Base-by-base conservation (phyloP, 441 rosid genomes). In the Gossypium gossypioides region DNA sequence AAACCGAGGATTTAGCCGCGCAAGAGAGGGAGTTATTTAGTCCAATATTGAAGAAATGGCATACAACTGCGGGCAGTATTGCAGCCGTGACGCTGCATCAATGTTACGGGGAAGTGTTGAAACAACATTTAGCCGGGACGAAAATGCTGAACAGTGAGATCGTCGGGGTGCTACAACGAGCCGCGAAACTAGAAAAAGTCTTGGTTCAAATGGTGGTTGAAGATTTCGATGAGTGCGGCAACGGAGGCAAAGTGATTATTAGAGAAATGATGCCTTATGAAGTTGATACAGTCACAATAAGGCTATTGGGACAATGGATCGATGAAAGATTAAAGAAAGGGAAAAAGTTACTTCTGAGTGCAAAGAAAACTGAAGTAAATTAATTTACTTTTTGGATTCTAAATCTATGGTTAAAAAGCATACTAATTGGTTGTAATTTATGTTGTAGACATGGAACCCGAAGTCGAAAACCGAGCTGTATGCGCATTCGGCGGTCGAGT, bases 161-260 rank as follows among this genome's bases (percentile, higher is more conserved):
- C 0, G 90, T 88, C 34, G 87, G 80, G 18, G 94, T 94, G 2
- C 63, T 94, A 82, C 88, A 88, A 59, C 84, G 86, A 66, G 97
- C 99, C 2, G 94, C 88, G 46, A 90, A 86, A 83, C 92, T 94
- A 0, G 99, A 94, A 61, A 92, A 90, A 70, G 74, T 87, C 54
- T 77, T 92, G 75, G 93, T 87, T 19, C 97, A 90, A 72, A 92
- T 94, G 97, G 92, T 94, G 73, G 97, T 87, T 50, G 96, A 89
- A 79, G 98, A 93, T 81, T 75, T 89, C 0, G 87, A 69, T 12
- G 98, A 91, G 25, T 88, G 86, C 16, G 48, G 24, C 13, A 54
- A 90, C 52, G 97, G 97, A 72, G 97, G 99, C 55, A 92, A 87
- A 71, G 81, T 78, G 2, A 84, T 94, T 10, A 89, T 94, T 9